phyloP scores from a whole-genome alignment of 208 protist genomes.

The Crithidia thermophila region DNA sequence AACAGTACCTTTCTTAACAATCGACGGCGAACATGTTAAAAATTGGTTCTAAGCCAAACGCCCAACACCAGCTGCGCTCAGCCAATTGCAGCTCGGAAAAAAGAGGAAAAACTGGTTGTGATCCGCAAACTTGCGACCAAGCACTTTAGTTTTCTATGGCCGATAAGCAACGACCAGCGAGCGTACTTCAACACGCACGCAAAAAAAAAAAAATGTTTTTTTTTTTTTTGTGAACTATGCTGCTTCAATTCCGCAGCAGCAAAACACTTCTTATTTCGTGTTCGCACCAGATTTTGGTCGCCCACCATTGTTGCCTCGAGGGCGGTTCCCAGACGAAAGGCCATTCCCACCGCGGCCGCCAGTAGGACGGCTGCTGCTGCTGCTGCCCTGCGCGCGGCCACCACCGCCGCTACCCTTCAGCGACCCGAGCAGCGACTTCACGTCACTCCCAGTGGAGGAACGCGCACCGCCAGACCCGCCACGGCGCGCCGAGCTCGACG shows the following conservation, averaged over 20 bases:
- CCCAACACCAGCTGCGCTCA: too few relatives aligned
- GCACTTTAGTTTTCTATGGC: too few relatives aligned
- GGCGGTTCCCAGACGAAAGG: slow-evolving; percentile 3
- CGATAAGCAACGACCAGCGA: too few relatives aligned
- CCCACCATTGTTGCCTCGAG: background rate
- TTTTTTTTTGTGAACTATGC: background rate
- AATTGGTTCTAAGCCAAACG: too few relatives aligned
- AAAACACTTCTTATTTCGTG: background rate
- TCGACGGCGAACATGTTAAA: too few relatives aligned
- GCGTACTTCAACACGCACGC: too few relatives aligned
- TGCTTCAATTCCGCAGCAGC: too few relatives aligned
- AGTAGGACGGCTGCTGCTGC: slow-evolving; percentile 24
- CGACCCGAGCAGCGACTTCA: slow-evolving; percentile 27
- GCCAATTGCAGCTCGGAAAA: too few relatives aligned
- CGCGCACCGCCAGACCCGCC: background rate
- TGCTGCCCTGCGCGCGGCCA: slow-evolving; percentile 12
- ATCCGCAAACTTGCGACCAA: too few relatives aligned
- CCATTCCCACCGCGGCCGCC: slow-evolving; percentile 10
- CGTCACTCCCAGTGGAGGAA: slow-evolving; percentile 14
- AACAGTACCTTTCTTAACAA: too few relatives aligned
- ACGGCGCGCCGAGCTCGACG: background rate
- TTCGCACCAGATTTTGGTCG: background rate
- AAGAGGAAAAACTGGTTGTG: too few relatives aligned
- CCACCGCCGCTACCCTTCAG: slow-evolving; percentile 28
- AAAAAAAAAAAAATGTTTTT: background rate